phyloP scores from a whole-genome alignment of 345 rosid species.

The Eucalyptus marginata region DNA sequence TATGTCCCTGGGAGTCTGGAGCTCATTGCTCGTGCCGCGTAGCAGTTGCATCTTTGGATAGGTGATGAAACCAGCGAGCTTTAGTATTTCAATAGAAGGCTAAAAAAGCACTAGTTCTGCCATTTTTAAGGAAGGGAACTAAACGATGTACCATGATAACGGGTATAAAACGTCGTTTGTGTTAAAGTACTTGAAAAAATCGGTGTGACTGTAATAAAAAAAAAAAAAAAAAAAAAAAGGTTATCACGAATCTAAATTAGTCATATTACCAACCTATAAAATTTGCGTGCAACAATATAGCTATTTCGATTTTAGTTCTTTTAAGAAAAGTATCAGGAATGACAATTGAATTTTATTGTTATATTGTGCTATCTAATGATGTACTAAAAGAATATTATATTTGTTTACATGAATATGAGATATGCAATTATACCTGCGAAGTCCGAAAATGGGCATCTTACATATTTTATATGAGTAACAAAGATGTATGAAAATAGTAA shows the following conservation, averaged over 20 bases:
- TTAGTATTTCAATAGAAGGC: neutral
- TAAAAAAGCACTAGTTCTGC: neutral
- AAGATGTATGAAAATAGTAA: neutral
- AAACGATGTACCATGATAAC: neutral
- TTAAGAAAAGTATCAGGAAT: neutral
- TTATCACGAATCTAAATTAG: neutral
- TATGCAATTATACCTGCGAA: neutral
- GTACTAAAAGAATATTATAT: neutral
- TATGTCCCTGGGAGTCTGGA: neutral
- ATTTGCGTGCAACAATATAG: neutral
- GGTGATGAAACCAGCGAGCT: neutral
- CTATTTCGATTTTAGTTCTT: neutral
- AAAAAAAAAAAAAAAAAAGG: fast-evolving
- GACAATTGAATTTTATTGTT: neutral
- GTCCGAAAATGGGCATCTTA: neutral
- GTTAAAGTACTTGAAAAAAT: neutral
- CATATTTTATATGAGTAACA: neutral
- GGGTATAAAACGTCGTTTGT: too few species aligned
- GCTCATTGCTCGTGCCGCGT: neutral
- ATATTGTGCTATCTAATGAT: neutral
- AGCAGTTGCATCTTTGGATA: neutral
- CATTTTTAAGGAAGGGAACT: neutral
- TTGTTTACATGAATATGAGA: neutral
- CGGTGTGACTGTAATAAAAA: neutral
- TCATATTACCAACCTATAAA: neutral